Conservation (phyloP, 2,329 filamentous ascomycete species). For the Venturiaceae sp. region DNA sequence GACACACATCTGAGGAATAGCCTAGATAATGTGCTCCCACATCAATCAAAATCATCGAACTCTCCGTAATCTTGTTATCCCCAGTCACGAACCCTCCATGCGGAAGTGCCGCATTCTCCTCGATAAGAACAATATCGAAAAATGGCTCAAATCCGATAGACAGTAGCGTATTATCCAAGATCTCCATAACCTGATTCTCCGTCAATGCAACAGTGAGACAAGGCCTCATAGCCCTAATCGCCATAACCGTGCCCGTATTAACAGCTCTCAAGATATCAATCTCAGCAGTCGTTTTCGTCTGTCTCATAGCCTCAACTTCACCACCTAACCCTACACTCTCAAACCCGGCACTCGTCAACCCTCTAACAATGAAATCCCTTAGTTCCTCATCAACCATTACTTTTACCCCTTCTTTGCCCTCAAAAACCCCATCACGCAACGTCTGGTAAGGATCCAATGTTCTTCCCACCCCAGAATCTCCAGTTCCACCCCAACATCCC, state of each 20-base stretch:
- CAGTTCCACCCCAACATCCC: constrained; percentile 27
- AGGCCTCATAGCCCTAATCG: constrained; percentile 46
- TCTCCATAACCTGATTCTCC: constrained; percentile 46
- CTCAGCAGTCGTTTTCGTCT: constrained; percentile 47
- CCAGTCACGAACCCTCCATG: constrained; percentile 45
- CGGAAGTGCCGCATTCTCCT: constrained; percentile 43
- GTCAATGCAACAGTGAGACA: constrained; percentile 41
- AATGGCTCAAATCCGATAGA: constrained; percentile 47
- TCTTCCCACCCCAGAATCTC: constrained; percentile 53
- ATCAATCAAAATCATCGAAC: constrained; percentile 53
- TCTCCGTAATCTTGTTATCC: constrained; percentile 38
- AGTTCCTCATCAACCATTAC: constrained; percentile 59
- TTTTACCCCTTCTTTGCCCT: constrained; percentile 22
- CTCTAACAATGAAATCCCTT: constrained; percentile 52
- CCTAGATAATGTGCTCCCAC: constrained; percentile 52
- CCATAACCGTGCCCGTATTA: constrained; percentile 54
- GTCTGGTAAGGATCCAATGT: constrained; percentile 54
- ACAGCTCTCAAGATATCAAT: constrained; percentile 50
- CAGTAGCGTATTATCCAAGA: constrained; percentile 46
- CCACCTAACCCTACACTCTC: constrained; percentile 44
- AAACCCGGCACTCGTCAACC: constrained; percentile 44
- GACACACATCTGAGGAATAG: constrained; percentile 55
- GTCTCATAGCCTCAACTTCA: constrained; percentile 47
- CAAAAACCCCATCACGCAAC: constrained; percentile 35
- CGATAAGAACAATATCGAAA: constrained; percentile 56